Conservation (phyloP, 768 basidiomycete genomes). For the Collybiopsis luxurians region DNA sequence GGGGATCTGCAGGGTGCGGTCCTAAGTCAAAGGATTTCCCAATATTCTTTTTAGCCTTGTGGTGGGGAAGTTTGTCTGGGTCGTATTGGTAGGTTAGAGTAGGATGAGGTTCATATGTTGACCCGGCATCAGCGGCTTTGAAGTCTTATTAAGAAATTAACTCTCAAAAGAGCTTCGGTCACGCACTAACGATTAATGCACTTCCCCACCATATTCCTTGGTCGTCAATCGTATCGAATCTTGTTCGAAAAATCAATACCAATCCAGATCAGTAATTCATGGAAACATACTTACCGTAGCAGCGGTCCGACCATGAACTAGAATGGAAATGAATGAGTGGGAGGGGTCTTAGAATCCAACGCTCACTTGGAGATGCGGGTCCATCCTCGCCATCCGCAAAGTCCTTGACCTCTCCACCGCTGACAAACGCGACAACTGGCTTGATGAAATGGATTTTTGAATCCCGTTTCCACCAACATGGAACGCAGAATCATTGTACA, state of each 20-base stretch:
- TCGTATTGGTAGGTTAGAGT: slow-evolving; percentile 73
- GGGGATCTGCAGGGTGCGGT: slow-evolving; percentile 75
- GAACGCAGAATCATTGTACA: slow-evolving; percentile 18
- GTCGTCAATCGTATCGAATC: slow-evolving; percentile 85
- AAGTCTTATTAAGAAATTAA: neutral
- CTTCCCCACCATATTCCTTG: slow-evolving; percentile 84
- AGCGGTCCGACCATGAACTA: slow-evolving; percentile 91
- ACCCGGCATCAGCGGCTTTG: slow-evolving; percentile 75
- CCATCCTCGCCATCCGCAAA: slow-evolving; percentile 62
- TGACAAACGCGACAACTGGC: slow-evolving; percentile 46
- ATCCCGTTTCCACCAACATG: slow-evolving; percentile 16
- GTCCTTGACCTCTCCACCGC: slow-evolving; percentile 66
- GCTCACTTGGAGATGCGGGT: slow-evolving; percentile 55
- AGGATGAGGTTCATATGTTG: slow-evolving; percentile 74
- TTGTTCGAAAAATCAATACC: slow-evolving; percentile 18
- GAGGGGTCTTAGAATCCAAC: neutral
- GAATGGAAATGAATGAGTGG: neutral
- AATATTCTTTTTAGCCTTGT: slow-evolving; percentile 12
- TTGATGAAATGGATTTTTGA: slow-evolving; percentile 31
- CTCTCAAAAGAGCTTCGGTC: neutral
- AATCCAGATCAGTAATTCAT: neutral
- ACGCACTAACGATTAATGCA: slow-evolving; percentile 84
- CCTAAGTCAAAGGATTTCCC: slow-evolving; percentile 53
- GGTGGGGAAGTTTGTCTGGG: slow-evolving; percentile 37
- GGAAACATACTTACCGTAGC: slow-evolving; percentile 42